A percentile compares a stretch with the other conserved stretches of the same genome.
These are phyloP conservation scores for Ceratocystis albifundus DNA, from an alignment of 2,329 filamentous ascomycete species.

Conservation along the genomic window DNA sequence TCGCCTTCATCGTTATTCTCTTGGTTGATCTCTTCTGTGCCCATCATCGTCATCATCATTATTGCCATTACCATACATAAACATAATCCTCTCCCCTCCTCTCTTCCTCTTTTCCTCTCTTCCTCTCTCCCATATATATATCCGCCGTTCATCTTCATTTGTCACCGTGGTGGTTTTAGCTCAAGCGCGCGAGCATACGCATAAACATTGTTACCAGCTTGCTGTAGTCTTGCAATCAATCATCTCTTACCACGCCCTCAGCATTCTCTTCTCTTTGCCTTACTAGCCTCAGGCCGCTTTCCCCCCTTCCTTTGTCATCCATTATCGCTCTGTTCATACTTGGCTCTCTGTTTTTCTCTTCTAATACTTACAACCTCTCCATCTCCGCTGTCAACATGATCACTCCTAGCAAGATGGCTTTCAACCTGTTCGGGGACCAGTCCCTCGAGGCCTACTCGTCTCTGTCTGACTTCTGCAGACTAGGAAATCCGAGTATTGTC, in stretches of 20 bases:
- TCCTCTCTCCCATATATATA: neutral
- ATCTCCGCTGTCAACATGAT: slow-evolving; percentile 17
- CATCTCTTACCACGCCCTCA: neutral
- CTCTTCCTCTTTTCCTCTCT: neutral
- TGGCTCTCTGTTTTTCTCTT: neutral
- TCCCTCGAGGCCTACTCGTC: slow-evolving; percentile 55
- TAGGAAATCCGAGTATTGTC: slow-evolving; percentile 38
- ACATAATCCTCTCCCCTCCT: neutral
- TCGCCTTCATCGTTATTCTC: neutral
- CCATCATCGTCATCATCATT: slow-evolving; percentile 2
- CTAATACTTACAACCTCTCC: neutral
- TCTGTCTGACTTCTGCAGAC: slow-evolving; percentile 43
- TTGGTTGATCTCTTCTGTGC: neutral
- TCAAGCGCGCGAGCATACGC: neutral
- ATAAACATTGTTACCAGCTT: neutral
- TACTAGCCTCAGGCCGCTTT: slow-evolving; percentile 3
- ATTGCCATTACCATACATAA: neutral
- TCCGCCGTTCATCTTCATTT: neutral
- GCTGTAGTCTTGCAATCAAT: neutral
- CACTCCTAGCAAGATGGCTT: slow-evolving; percentile 34
- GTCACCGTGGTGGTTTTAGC: neutral
- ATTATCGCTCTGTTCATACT: neutral
- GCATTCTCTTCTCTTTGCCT: neutral
- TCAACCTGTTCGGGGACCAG: slow-evolving; percentile 60
- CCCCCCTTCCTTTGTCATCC: neutral